Evolutionary conservation across 208 protist genomes (phyloP), one percentile per base, ranked within the genome.

Genomic region (Trypanosoma congolense): DNA sequence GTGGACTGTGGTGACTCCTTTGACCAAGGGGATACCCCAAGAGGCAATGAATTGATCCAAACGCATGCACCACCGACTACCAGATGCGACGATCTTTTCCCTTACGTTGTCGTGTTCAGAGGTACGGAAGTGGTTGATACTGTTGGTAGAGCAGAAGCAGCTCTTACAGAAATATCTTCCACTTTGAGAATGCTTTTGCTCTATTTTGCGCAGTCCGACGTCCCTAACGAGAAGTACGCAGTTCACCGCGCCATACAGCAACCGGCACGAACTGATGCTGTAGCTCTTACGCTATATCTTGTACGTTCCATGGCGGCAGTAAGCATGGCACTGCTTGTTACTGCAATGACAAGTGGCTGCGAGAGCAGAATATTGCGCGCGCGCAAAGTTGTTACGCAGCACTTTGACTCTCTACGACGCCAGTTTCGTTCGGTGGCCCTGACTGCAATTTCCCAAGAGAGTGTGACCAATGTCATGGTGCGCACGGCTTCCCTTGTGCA

Each of bases 401-500:
- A 82, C 40, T 82, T 80, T 47, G 30, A 56, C 1, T 47, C 69
- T 16, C 52, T 90, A n/a, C 66, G 73, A 41, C 70, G 70, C 16
- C 87, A 90, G 41, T 42, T 92, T 24, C 54, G 59, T 26, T 61
- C 71, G 19, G 31, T 90, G 8, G 69, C 66, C 14, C 48, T 47
- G n/a, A 77, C 88, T 26, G 68, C 88, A 10, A 59, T 89, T 25
- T 63, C 72, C 61, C 78, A 89, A 36, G 50, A 56, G 16, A 75
- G 61, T 28, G 57, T 92, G 14, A 65, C 68, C 18, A 89, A 87
- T 65, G 90, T 91, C 59, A 79, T 92, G 66, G 88, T 95, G 47
- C 83, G 88, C 52, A 82, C 72, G 22, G 61, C 80, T n/a, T 87
- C 88, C 3, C 65, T 95, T 44, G 53, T 88, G 44, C 84, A 95